Evolutionary conservation across 805 yeast species (phyloP), one percentile per base, ranked within the genome.

Genomic region (Zygosaccharomyces lentus): DNA sequence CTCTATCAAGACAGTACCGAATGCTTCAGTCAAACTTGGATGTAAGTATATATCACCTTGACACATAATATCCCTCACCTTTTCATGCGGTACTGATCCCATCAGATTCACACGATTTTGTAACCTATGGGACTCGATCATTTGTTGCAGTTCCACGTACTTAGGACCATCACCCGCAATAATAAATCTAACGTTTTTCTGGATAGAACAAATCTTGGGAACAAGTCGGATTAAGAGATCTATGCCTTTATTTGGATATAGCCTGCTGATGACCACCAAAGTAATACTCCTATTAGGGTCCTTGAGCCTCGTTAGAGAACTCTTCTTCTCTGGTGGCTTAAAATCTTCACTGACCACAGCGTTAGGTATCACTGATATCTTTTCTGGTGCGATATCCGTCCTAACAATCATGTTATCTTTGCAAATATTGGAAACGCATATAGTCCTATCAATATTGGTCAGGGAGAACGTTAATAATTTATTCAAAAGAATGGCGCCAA

Each of bases 151-250:
- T 57, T 93, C 98, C 8, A 93, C 78, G 55, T 85, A 89, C 57
- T 87, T 87, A 1, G 99, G 99, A 0, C 99, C 99, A 65, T 88
- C 95, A 9, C 99, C 99, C 2, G 97, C 99, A 37, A 93, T 80
- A 2, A 91, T 65, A 54, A 93, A 90, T 42, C 80, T 78, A 1
- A 90, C 90, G 13, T 78, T 75, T 0, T 77, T 73, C 45, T 81
- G 76, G 12, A 68, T 63, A 6, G 69, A 58, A 61, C 99, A 93
- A 3, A 93, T 81, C 34, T 81, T 70, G 0, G 99, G 99, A 17
- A 93, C 84, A 10, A 88, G 76, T 0, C 87, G 93, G 2, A 85
- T 81, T 16, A 93, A 68, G 16, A 93, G 70, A 59, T 90, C 99
- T 0, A 95, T 93, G 29, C 99, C 99, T 62, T 93, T 93, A 64